Percentiles rank a stretch among this genome's conserved stretches.
Conservation (phyloP, 352 stramenopile species). For the Globisporangium spinosum region DNA sequence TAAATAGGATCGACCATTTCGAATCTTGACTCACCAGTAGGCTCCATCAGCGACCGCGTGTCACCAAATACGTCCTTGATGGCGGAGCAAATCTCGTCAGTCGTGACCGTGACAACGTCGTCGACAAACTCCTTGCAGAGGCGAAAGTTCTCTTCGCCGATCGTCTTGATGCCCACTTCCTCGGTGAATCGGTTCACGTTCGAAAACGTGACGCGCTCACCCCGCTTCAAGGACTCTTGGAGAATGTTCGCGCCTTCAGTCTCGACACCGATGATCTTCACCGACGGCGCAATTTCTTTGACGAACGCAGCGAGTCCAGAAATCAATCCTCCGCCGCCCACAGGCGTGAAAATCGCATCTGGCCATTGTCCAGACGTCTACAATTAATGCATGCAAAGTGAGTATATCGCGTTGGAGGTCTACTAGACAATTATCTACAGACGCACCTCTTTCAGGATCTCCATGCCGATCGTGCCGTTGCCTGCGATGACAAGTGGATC, state of each 20-base stretch:
- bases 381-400: neutral
- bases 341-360: constrained; percentile 96
- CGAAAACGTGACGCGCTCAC: constrained; percentile 86
- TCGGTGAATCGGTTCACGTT: constrained; percentile 97
- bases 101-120: constrained; percentile 96
- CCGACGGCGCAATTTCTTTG: constrained; percentile 75
- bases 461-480: constrained; percentile 96
- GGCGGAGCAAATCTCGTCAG: constrained; percentile 93
- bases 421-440: neutral
- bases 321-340: constrained; percentile 95
- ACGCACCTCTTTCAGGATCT: constrained; percentile 81
- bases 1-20: neutral
- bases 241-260: constrained; percentile 93
- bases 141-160: constrained; percentile 95
- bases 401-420: neutral
- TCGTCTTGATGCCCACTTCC: constrained; percentile 92
- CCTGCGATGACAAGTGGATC: constrained; percentile 97
- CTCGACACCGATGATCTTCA: constrained; percentile 97
- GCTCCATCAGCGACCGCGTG: constrained; percentile 94
- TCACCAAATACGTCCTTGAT: constrained; percentile 94
- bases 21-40: constrained; percentile 35
- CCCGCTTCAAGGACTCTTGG: constrained; percentile 82
- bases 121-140: constrained; percentile 93
- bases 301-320: constrained; percentile 93
- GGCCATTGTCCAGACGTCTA: constrained; percentile 85